Percentiles rank a stretch among this genome's conserved stretches.
Evolutionary conservation across 2,329 filamentous ascomycete species (phyloP).

Genomic region (Ceratocystis lukuohia): DNA sequence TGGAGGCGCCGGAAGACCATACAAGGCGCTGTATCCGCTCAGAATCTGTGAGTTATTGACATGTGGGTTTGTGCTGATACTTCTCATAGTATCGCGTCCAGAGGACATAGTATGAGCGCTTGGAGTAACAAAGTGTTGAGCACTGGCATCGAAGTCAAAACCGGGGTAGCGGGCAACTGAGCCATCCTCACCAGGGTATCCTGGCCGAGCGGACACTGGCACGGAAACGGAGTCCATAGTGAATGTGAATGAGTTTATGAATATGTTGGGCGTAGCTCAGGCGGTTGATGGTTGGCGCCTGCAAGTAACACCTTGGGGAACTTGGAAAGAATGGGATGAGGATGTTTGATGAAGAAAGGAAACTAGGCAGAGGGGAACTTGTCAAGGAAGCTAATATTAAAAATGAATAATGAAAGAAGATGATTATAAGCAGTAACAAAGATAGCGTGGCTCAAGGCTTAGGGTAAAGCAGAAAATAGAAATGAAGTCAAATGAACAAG

Average conservation of each 20-base stretch:
- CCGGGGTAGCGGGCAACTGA: slow-evolving; percentile 11
- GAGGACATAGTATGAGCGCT: slow-evolving; percentile 35
- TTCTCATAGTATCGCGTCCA: slow-evolving; percentile 10
- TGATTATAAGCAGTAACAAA: background rate
- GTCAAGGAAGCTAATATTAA: background rate
- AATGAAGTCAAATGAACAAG: background rate
- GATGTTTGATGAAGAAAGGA: slow-evolving; percentile 6
- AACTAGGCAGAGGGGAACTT: background rate
- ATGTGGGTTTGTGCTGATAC: slow-evolving; percentile 6
- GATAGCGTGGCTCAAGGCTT: no score
- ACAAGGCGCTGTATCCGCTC: slow-evolving; percentile 16
- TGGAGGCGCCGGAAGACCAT: slow-evolving; percentile 5
- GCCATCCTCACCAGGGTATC: slow-evolving; percentile 6
- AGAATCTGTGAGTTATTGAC: slow-evolving; percentile 10
- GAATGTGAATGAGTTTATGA: background rate
- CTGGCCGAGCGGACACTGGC: slow-evolving; percentile 9
- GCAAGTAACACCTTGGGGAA: background rate
- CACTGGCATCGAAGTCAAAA: slow-evolving; percentile 21
- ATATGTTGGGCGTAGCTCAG: background rate
- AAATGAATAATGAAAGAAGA: slow-evolving; percentile 1
- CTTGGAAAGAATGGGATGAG: background rate
- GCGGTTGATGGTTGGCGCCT: background rate
- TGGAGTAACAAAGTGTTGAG: slow-evolving; percentile 33
- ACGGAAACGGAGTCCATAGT: slow-evolving; percentile 15
- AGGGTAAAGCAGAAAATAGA: no score